Percentiles rank a stretch among this genome's conserved stretches.
Evolutionary conservation across 176 grass and related monocot species (phyloP).

Genomic region (Triticum dicoccoides): DNA sequence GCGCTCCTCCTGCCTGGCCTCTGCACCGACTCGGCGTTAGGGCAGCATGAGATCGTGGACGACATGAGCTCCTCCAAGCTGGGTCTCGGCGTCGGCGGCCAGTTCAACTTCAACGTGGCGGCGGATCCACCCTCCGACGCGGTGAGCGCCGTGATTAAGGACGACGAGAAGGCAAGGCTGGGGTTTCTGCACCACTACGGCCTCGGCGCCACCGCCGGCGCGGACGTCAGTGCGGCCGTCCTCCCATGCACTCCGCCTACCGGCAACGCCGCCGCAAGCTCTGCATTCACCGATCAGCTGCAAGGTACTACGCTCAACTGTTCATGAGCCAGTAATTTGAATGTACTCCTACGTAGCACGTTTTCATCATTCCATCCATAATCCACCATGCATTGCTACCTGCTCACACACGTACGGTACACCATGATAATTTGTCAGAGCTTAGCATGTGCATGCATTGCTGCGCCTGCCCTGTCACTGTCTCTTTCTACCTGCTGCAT

Average conservation of each 20-base stretch:
- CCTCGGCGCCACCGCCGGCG: slow-evolving; percentile 21
- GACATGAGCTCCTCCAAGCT: slow-evolving; percentile 20
- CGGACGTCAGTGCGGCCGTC: background rate
- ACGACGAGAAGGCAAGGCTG: slow-evolving; percentile 43
- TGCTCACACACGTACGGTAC: background rate
- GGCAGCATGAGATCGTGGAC: slow-evolving; percentile 17
- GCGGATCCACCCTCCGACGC: slow-evolving; percentile 19
- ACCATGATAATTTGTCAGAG: background rate
- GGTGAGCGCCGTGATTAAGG: slow-evolving; percentile 37
- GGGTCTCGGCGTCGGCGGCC: slow-evolving; percentile 3
- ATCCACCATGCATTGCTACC: background rate
- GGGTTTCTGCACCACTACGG: slow-evolving; percentile 43
- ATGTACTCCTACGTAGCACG: background rate
- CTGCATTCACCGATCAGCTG: slow-evolving; percentile 40
- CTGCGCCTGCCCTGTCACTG: background rate
- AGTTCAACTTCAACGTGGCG: background rate
- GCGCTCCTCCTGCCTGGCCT: background rate
- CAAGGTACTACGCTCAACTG: slow-evolving; percentile 50
- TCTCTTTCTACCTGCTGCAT: slow-evolving; percentile 22
- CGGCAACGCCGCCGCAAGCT: slow-evolving; percentile 13
- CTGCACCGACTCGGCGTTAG: slow-evolving; percentile 32
- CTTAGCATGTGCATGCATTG: slow-evolving; percentile 10
- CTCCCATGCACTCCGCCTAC: slow-evolving; percentile 16
- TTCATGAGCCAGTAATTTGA: background rate
- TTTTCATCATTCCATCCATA: background rate